Conservation (phyloP, 495 filamentous ascomycete species). For the Evernia prunastri region DNA sequence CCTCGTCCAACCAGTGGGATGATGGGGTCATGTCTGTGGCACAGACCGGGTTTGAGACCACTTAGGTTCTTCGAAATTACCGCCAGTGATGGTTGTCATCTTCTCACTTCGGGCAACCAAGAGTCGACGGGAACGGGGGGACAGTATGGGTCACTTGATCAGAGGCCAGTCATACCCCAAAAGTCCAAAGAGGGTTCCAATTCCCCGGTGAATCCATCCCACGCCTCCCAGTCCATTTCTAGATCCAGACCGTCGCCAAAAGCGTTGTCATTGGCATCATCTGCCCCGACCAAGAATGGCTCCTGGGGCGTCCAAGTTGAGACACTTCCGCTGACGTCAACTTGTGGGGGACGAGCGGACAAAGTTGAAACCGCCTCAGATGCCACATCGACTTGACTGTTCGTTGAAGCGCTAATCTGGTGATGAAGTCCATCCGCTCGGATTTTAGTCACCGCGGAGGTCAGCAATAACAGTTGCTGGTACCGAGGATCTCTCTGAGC, state of each 20-base stretch:
- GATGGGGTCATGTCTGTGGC: no score
- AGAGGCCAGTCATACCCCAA: constrained; percentile 11
- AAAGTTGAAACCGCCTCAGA: background rate
- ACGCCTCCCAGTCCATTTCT: constrained; percentile 12
- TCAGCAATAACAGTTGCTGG: background rate
- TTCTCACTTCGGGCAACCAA: background rate
- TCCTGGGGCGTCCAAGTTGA: constrained; percentile 11
- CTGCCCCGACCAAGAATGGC: background rate
- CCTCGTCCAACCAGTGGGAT: no score
- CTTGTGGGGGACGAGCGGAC: background rate
- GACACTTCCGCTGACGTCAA: background rate
- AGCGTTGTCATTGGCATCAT: background rate
- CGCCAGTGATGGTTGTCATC: background rate
- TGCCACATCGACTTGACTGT: background rate
- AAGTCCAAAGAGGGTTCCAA: constrained; percentile 11
- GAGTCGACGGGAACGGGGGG: background rate
- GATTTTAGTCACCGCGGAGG: constrained; percentile 2
- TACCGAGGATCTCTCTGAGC: background rate
- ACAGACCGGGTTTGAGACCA: no score
- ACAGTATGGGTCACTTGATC: background rate
- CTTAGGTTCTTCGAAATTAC: no score
- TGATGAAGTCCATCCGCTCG: background rate
- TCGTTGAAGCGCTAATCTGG: background rate
- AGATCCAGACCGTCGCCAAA: constrained; percentile 2
- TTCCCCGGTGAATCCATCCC: constrained; percentile 11